Base-by-base conservation (phyloP, 257 asterid species). In the Petrea volubilis region DNA sequence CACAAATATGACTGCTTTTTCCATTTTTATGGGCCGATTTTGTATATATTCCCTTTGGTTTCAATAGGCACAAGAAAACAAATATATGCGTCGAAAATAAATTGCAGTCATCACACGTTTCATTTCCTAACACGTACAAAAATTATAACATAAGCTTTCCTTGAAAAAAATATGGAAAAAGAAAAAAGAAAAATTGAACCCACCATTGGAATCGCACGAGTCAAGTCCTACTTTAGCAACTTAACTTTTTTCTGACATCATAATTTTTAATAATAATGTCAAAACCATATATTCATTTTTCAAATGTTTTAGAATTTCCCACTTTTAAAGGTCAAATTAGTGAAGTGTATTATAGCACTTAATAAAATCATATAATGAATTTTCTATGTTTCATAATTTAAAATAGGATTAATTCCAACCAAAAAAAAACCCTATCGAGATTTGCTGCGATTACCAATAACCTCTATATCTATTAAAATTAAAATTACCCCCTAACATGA, bases 211-310 rank as follows among this genome's bases (percentile, higher is more conserved):
- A 76, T 15, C n/a, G n/a, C 11, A 41, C 56, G 25, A 29, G 78
- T 51, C 75, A 60, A 60, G 72, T 68, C 75, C 69, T 25, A 67
- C 55, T 61, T 56, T 56, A 60, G 58, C 72, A 61, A 62, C 72
- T 67, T 64, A 44, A 38, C 38, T 43, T n/a, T 67, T 72, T 67
- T 66, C 50, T 57, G 20, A 20, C 57, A 6, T 13, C 43, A 36
- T 49, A 10, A 1, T 56, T 17, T 58, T 66, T 33, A 59, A 24
- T 58, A 6, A 56, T 5, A 65, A 67, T 77, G 47, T 41, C 72
- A 65, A 41, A 43, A 18, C n/a, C 17, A 15, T 33, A 68, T 34
- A 53, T 56, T 64, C 38, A 28, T 9, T 25, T 33, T 63, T 66
- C 23, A 58, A 13, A n/a, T 28, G 13, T n/a, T 68, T 49, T 18